Evolutionary conservation across 495 filamentous ascomycete species (phyloP).

Genomic region (Podospora didyma): DNA sequence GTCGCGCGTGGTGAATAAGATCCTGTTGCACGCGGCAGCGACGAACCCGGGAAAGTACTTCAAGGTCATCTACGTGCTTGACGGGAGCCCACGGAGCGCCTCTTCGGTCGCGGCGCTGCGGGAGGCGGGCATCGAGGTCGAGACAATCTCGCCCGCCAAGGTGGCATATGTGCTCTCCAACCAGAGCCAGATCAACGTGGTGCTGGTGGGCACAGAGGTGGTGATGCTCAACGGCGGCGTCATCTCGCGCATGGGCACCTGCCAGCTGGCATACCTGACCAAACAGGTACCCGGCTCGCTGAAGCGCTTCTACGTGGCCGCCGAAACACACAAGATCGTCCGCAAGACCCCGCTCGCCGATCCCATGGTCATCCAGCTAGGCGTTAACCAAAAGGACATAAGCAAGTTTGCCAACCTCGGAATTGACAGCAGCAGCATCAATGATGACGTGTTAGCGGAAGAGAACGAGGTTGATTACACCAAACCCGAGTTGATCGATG

Average conservation of each 20-base stretch:
- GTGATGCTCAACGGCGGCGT: slow-evolving; percentile 93
- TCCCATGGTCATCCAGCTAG: slow-evolving; percentile 22
- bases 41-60: slow-evolving; percentile 55
- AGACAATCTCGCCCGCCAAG: slow-evolving; percentile 70
- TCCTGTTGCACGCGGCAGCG: slow-evolving; percentile 71
- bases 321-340: slow-evolving; percentile 80
- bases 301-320: slow-evolving; percentile 85
- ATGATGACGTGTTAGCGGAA: slow-evolving; percentile 24
- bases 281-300: slow-evolving; percentile 54
- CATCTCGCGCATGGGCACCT: slow-evolving; percentile 85
- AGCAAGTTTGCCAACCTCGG: slow-evolving; percentile 56
- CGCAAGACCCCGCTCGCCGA: slow-evolving; percentile 23
- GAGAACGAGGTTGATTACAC: slow-evolving; percentile 74
- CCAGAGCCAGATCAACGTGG: slow-evolving; percentile 64
- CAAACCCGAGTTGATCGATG: slow-evolving; percentile 36
- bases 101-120: slow-evolving; percentile 65
- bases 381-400: slow-evolving; percentile 68
- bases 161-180: slow-evolving; percentile 77
- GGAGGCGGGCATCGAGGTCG: slow-evolving; percentile 71
- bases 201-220: slow-evolving; percentile 90
- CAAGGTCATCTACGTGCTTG: slow-evolving; percentile 82
- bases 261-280: slow-evolving; percentile 80
- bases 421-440: slow-evolving; percentile 31
- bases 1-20: slow-evolving; percentile 72
- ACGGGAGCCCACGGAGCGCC: slow-evolving; percentile 42